Percentiles rank a stretch among this genome's conserved stretches.
phyloP scores from a whole-genome alignment of 2,329 filamentous ascomycete genomes.

The Colletotrichum sp. region DNA sequence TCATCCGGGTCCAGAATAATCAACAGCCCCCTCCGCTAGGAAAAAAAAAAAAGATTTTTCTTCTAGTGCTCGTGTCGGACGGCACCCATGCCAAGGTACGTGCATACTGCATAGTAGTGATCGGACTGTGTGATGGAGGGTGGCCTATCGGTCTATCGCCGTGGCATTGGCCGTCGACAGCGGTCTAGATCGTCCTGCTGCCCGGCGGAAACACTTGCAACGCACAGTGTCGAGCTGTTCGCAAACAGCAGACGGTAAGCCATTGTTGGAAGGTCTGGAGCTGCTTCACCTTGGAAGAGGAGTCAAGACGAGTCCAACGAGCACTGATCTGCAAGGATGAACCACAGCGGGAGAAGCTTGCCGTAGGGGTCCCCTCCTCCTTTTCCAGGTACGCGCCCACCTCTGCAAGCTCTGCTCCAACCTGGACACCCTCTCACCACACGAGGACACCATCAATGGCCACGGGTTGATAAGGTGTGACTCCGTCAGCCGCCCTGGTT shows the following conservation, averaged over 20 bases:
- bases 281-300: neutral
- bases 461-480: neutral
- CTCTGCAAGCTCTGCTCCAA: neutral
- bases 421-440: neutral
- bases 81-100: neutral
- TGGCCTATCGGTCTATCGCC: conserved; percentile 16
- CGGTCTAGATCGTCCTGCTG: conserved; percentile 3
- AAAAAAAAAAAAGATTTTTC: neutral
- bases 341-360: neutral
- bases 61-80: neutral
- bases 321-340: conserved; percentile 7
- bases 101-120: neutral
- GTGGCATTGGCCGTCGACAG: neutral
- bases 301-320: neutral
- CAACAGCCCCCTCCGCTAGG: neutral
- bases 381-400: conserved; percentile 16
- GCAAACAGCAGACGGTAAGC: neutral
- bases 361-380: conserved; percentile 9
- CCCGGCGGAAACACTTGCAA: neutral
- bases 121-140: conserved; percentile 16
- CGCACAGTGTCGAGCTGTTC: neutral
- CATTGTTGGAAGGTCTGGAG: neutral
- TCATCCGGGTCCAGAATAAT: conserved; percentile 5
- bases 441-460: conserved; percentile 14
- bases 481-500: neutral